Conservation (phyloP, 1,284 basidiomycete species). For the Ustilago bromivora region DNA sequence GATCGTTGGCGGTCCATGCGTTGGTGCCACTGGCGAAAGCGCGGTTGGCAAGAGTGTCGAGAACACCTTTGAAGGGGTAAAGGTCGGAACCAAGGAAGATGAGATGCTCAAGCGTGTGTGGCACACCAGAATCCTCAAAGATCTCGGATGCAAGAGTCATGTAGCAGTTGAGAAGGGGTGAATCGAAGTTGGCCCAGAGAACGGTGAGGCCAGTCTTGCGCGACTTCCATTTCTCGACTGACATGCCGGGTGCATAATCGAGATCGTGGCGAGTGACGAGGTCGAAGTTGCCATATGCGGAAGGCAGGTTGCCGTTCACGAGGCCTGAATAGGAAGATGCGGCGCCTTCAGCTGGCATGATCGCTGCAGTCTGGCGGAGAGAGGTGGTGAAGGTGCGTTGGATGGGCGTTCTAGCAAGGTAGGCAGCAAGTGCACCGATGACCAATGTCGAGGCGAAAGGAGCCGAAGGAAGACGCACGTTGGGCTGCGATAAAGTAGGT, state of each 20-base stretch:
- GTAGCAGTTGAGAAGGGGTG: conserved; percentile 90
- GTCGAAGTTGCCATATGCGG: conserved; percentile 78
- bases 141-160: conserved; percentile 92
- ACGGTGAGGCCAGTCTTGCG: conserved; percentile 79
- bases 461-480: conserved; percentile 12
- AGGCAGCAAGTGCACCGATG: conserved; percentile 17
- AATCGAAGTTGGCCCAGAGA: conserved; percentile 74
- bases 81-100: conserved; percentile 67
- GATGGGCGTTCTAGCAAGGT: conserved; percentile 3
- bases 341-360: conserved; percentile 36
- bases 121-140: conserved; percentile 73
- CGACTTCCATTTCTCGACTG: conserved; percentile 86
- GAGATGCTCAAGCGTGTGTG: conserved; percentile 67
- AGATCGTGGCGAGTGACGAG: conserved; percentile 79
- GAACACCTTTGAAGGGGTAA: conserved; percentile 93
- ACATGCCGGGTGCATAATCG: conserved; percentile 78
- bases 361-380: conserved; percentile 1
- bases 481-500: background rate
- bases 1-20: conserved; percentile 75
- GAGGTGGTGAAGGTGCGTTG: conserved; percentile 28
- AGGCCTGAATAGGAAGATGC: conserved; percentile 3
- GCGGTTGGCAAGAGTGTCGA: conserved; percentile 96
- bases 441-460: conserved; percentile 21
- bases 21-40: conserved; percentile 88
- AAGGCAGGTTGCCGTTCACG: conserved; percentile 19